Evolutionary conservation across 331 rosid genomes (phyloP).

Genomic region (Cucumis variabilis): DNA sequence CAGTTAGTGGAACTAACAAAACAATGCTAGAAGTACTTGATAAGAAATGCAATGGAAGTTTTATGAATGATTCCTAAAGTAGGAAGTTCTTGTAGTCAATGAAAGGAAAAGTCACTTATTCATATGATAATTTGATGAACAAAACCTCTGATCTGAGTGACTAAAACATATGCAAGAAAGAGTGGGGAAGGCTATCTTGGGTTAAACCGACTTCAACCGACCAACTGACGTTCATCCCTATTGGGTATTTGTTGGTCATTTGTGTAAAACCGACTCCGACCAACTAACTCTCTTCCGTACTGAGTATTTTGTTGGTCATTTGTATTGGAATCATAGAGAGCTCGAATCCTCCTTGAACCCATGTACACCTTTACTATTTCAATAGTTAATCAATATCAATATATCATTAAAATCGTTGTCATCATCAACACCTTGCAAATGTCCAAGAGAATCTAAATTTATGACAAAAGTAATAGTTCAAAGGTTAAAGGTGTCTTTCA

Average conservation of each 20-base stretch:
- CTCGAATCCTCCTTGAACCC: not conserved
- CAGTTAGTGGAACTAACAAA: not conserved
- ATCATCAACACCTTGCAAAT: not conserved
- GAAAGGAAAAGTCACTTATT: not conserved
- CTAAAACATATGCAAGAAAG: not conserved
- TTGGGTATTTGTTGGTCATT: no score
- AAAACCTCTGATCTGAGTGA: not conserved
- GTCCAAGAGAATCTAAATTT: not conserved
- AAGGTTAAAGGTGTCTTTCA: not conserved
- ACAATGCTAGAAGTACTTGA: not conserved
- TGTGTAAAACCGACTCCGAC: no score
- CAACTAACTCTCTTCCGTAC: no score
- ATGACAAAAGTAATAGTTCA: not conserved
- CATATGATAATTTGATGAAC: not conserved
- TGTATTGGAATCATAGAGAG: not conserved
- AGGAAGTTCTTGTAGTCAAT: not conserved
- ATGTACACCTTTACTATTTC: no score
- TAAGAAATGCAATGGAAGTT: not conserved
- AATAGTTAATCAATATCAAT: no score
- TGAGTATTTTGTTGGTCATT: not conserved
- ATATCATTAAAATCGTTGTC: not conserved
- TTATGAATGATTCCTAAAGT: not conserved
- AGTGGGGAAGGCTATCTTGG: not conserved
- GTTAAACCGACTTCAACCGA: no score
- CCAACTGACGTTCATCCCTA: no score